These are phyloP conservation scores for Debaryomycetaceae sp. DNA, from an alignment of 1,139 yeast species.

Conservation along the genomic window DNA sequence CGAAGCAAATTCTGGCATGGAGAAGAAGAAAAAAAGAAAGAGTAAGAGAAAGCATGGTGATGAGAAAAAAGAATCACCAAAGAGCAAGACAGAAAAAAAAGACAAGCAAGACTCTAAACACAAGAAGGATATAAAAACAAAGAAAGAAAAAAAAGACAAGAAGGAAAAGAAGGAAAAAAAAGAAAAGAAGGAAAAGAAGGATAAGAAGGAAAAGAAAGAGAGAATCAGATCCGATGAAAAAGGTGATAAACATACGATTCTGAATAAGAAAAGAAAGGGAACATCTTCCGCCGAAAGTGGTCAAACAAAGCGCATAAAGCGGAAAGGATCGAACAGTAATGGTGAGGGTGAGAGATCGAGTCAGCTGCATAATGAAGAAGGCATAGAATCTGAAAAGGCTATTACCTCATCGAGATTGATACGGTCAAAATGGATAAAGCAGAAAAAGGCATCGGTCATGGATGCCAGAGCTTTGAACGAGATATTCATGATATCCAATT, in stretches of 20 bases:
- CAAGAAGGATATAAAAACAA: slow-evolving; percentile 7
- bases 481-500: slow-evolving; percentile 78
- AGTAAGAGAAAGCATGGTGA: slow-evolving; percentile 2
- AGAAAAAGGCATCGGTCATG: slow-evolving; percentile 86
- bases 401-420: slow-evolving; percentile 45
- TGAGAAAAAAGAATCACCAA: slow-evolving; percentile 1
- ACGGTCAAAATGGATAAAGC: slow-evolving; percentile 81
- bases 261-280: slow-evolving; percentile 15
- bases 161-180: slow-evolving; percentile 19
- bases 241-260: slow-evolving; percentile 9
- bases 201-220: slow-evolving; percentile 24
- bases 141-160: slow-evolving; percentile 9
- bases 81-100: background rate
- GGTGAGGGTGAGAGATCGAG: slow-evolving; percentile 15
- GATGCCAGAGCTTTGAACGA: slow-evolving; percentile 87
- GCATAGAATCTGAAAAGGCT: background rate
- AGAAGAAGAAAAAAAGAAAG: slow-evolving; percentile 24
- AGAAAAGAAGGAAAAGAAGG: slow-evolving; percentile 24
- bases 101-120: slow-evolving; percentile 8
- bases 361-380: background rate
- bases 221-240: slow-evolving; percentile 29
- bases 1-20: slow-evolving; percentile 3
- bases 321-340: slow-evolving; percentile 16
- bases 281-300: slow-evolving; percentile 5
- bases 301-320: slow-evolving; percentile 20